These are phyloP conservation scores for Lolium multiflorum DNA, from an alignment of 176 grass and related monocot species.

Conservation along the genomic window DNA sequence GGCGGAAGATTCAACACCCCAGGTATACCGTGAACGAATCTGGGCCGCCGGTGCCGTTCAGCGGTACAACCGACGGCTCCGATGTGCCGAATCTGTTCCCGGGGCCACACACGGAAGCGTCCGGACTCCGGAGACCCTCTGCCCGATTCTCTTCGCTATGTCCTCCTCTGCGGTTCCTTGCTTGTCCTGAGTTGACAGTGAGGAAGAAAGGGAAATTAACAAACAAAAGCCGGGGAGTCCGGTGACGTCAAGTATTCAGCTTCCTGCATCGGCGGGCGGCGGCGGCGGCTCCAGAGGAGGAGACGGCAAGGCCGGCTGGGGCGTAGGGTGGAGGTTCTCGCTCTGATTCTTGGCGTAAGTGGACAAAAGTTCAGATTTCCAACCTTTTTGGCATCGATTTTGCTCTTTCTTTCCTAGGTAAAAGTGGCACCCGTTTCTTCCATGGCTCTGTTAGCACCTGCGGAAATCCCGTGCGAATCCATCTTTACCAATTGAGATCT, in stretches of 20 bases:
- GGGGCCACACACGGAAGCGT: not conserved
- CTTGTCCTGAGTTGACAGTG: not conserved
- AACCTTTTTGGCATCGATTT: not conserved
- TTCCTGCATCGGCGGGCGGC: not conserved
- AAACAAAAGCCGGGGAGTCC: not conserved
- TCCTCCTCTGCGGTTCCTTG: constrained; percentile 4
- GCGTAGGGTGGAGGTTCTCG: not conserved
- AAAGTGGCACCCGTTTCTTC: not conserved
- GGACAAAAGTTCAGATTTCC: not conserved
- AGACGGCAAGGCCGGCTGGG: not conserved
- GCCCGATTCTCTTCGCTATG: not conserved
- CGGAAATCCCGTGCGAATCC: not conserved
- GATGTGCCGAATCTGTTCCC: not conserved
- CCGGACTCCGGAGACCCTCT: not conserved
- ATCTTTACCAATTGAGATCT: not conserved
- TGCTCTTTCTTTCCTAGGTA: not conserved
- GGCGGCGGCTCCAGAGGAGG: not conserved
- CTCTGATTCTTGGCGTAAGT: constrained; percentile 15
- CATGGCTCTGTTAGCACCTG: not conserved
- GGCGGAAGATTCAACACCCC: not conserved
- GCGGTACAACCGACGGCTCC: not conserved
- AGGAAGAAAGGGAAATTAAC: not conserved
- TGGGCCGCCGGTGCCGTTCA: not conserved
- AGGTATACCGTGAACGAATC: not conserved
- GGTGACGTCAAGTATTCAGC: not conserved